Evolutionary conservation across 495 filamentous ascomycete species (phyloP), one percentile per base, ranked within the genome.

Genomic region (Penicillium dipodomyicola): DNA sequence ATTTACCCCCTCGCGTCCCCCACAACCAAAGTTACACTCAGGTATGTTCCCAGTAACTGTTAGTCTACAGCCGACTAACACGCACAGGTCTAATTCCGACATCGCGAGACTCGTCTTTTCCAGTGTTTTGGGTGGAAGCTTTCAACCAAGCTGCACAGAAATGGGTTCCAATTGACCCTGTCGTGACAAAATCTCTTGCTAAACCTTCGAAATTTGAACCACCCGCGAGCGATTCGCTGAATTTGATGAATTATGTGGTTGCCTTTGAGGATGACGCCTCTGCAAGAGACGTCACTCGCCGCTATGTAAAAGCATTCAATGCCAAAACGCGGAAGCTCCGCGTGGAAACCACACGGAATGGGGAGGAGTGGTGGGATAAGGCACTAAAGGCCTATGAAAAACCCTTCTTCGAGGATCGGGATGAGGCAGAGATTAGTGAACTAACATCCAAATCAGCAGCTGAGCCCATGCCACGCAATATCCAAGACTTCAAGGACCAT

Each of bases 121-220:
- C 94, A 0, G 74, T 97, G 5, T 97, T 89, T 67, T 98, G 94
- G 94, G 86, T 96, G 2, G 94, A 98, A 72, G 87, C 89, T 3
- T 90, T 95, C 63, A 89, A 96, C 63, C 76, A 83, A 54, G 88
- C 86, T 14, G 77, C 87, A 30, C 88, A 96, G 66, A 96, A 91
- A 78, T 97, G 92, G 92, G 80, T 96, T 48, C 81, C 91, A 1
- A 81, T 94, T 23, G 95, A 98, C 64, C 88, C 93, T 0, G 65
- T 97, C 4, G 89, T 92, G 30, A 96, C 90, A 3, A 74, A 77
- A 39, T 86, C 90, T 0, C 80, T 92, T 27, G 86, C 82, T 62
- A 92, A 88, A 60, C 83, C 90, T 2, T 79, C 79, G 4, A 85
- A 82, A 61, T 78, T 97, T 33, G 93, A 97, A 63, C 94, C 94